Evolutionary conservation across 2,329 filamentous ascomycete genomes (phyloP), one percentile per base, ranked within the genome.

Genomic region (Aspergillus sp.): DNA sequence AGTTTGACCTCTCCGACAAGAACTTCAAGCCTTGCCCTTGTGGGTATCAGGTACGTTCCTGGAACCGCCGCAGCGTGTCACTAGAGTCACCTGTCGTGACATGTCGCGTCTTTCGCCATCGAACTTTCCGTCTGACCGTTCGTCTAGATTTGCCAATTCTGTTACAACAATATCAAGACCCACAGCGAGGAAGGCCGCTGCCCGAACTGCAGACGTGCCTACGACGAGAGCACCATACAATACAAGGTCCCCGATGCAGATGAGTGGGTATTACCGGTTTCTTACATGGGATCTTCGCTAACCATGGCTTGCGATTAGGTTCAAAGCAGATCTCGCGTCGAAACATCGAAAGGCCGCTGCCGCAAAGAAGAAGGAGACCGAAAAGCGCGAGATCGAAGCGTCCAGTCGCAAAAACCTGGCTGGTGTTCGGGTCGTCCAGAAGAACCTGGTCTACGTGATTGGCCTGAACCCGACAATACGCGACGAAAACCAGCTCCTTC

Each of bases 141-240:
- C 31, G 42, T 29, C 22, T 52, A 95, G 88, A 89, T 98, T 59
- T 98, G 91, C 64, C 93, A 98, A 69, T 98, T 98, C 65, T 98
- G 91, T 67, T 98, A 89, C 69, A 95, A 98, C 66, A 98, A 96
- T 60, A 93, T 98, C 60, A 93, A 93, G 66, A 93, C 83, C 50
- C 95, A 95, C 51, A 86, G 94, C 40, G 64, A 67, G 74, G 96
- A 95, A 57, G 88, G 89, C 22, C 74, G 95, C 36, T 98, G 91
- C 61, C 91, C 91, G n/a, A 93, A 93, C 47, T 98, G 91, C 60
- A 78, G 91, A 63, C 75, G 91, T 58, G 82, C 86, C 4, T 98
- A 98, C 60, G 86, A 95, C 59, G 93, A 98, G 48, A 89, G 89
- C 58, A 93, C 86, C 17, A 96, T 98, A 57, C 78, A 95, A 62